Conservation (phyloP, 2,329 filamentous ascomycete species). For the Colletotrichum melonis region DNA sequence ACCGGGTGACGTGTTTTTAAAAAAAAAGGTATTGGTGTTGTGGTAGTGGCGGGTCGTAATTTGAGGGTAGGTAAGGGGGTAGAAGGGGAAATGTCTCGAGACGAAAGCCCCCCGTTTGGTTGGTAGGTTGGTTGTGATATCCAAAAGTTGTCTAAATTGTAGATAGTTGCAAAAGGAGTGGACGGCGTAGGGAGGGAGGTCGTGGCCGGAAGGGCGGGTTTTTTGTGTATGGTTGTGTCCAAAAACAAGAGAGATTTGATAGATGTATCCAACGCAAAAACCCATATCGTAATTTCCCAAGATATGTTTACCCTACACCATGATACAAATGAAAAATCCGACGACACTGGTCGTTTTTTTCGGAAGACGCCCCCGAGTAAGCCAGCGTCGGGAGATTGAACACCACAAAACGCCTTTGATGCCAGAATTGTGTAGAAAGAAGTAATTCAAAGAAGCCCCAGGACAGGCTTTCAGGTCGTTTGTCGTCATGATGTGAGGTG, state of each 20-base stretch:
- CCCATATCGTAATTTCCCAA: conserved; percentile 37
- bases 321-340: conserved; percentile 38
- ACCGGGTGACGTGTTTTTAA: conserved; percentile 2
- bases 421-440: conserved; percentile 52
- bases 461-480: conserved; percentile 44
- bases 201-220: conserved; percentile 36
- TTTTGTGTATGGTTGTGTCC: conserved; percentile 37
- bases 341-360: conserved; percentile 32
- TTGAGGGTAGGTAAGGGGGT: not conserved
- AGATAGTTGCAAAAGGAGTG: conserved; percentile 47
- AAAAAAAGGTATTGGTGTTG: not conserved
- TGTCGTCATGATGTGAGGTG: conserved; percentile 47
- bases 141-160: conserved; percentile 24
- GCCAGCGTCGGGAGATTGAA: conserved; percentile 27
- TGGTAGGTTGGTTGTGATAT: conserved; percentile 18
- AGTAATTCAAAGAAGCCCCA: conserved; percentile 41
- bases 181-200: conserved; percentile 49
- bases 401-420: conserved; percentile 53
- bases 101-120: conserved; percentile 2
- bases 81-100: conserved; percentile 11
- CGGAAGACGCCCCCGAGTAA: conserved; percentile 29
- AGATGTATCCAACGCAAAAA: conserved; percentile 32
- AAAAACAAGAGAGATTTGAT: conserved; percentile 37
- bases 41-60: not conserved
- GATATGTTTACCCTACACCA: conserved; percentile 50